Base-by-base conservation (phyloP, 1,139 yeast genomes). In the Yarrowia galli region DNA sequence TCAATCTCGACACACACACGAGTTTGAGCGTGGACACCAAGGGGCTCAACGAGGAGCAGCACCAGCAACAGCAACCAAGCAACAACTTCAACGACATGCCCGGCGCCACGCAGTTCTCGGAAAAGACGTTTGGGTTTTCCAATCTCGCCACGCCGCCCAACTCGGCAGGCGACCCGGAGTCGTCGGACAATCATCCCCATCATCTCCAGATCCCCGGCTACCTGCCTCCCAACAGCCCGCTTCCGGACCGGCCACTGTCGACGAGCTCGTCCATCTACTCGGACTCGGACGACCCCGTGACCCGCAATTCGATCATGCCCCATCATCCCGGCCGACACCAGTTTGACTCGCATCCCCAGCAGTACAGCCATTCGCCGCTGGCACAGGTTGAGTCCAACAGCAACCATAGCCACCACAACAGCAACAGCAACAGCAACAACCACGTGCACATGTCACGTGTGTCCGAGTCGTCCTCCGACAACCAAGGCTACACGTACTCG, bases 181-280 rank as follows among this genome's bases (percentile, higher is more conserved):
- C 46, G 2, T 8, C 53, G 3, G 61, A 54, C 36, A 10, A 28
- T 5, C 61, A 40, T 16, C 61, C 61, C 8, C 61, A 54, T 8
- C 61, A 54, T 40, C 48, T 54, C 5, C 61, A 54, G 38, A 54
- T 54, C n/a, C 61, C 61, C 7, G 61, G 61, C 0, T 54, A 54
- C 36, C 61, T 54, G n/a, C 61, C 61, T n/a, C 68, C 66, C 53
- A 54, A 51, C 48, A 23, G 25, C 15, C 61, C 61, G 13, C 18
- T 54, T 2, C 61, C 61, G 1, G 61, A 45, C 23, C 42, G 69
- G 23, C 67, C 69, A 18, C 15, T 53, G 18, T 71, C 72, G 0
- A 22, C 68, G 2, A 71, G 73, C 5, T 72, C 74, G 22, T 71
- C 73, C 9, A 68, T 71, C 23, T 72, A 72, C 60, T 69, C 72